A percentile compares a stretch with the other conserved stretches of the same genome.
Conservation (phyloP, 139 green algal species). For the Chlorella sp. region DNA sequence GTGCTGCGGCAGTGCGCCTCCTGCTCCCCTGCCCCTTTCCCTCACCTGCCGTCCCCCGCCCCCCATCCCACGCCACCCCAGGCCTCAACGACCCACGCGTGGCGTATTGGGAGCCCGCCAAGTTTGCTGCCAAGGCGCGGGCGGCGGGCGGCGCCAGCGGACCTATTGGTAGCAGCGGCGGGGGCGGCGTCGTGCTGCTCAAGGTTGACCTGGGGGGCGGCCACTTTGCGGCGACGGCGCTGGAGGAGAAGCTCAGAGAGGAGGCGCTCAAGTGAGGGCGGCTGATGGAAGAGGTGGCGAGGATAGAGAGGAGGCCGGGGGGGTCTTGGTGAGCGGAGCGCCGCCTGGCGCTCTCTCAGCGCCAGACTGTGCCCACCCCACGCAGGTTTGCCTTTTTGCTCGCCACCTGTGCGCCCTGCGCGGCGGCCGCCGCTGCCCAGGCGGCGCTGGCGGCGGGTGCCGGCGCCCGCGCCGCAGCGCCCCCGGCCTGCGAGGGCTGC, state of each 20-base stretch:
- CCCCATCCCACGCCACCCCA: slow-evolving; percentile 43
- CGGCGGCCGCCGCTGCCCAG: not conserved
- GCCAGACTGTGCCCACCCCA: not conserved
- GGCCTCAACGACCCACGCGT: slow-evolving; percentile 83
- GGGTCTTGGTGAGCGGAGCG: not conserved
- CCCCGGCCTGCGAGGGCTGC: not conserved
- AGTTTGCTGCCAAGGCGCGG: slow-evolving; percentile 80
- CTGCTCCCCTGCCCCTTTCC: not conserved
- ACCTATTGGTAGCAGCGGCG: slow-evolving; percentile 11
- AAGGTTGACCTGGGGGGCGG: slow-evolving; percentile 54
- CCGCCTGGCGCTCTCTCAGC: not conserved
- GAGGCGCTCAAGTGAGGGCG: slow-evolving; percentile 54
- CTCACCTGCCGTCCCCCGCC: not conserved
- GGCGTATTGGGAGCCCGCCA: slow-evolving; percentile 66
- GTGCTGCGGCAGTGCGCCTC: not conserved
- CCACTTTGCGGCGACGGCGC: slow-evolving; percentile 75
- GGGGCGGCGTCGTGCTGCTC: slow-evolving; percentile 50
- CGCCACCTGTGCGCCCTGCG: slow-evolving; percentile 11
- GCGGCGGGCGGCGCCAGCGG: slow-evolving; percentile 45
- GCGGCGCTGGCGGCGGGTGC: slow-evolving; percentile 1
- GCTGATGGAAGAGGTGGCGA: not conserved
- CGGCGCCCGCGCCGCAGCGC: slow-evolving; percentile 13
- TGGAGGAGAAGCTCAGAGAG: slow-evolving; percentile 50
- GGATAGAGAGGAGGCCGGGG: not conserved
- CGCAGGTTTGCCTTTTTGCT: slow-evolving; percentile 20